These are phyloP conservation scores for Sphaceloma murrayae DNA, from an alignment of 2,329 filamentous ascomycete genomes.

Conservation along the genomic window DNA sequence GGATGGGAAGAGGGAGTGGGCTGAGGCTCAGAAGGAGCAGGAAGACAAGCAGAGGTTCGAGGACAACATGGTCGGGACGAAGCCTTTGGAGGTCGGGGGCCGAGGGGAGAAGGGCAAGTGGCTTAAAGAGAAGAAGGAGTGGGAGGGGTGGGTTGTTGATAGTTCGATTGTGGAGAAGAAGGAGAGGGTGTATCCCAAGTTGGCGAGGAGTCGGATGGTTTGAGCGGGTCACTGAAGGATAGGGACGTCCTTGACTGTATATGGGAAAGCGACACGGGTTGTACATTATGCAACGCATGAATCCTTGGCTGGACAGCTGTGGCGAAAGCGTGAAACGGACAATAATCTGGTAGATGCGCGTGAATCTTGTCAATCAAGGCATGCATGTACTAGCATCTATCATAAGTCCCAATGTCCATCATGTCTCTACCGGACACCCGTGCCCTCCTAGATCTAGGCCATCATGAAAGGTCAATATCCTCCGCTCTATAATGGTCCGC, in stretches of 20 bases:
- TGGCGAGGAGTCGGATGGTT: conserved; percentile 13
- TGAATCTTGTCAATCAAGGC: no score
- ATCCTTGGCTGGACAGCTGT: no score
- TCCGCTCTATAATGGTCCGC: conserved; percentile 67
- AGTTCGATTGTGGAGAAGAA: conserved; percentile 6
- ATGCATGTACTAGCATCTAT: no score
- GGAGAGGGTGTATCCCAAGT: conserved; percentile 10
- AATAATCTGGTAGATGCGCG: no score
- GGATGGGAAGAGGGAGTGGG: conserved; percentile 25
- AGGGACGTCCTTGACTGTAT: no score
- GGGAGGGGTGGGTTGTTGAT: conserved; percentile 21
- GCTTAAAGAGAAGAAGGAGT: conserved; percentile 35
- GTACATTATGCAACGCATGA: no score
- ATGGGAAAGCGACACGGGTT: no score
- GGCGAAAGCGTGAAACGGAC: no score
- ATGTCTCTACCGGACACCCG: no score
- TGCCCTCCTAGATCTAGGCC: no score
- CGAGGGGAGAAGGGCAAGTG: conserved; percentile 33
- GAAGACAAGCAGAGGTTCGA: conserved; percentile 39
- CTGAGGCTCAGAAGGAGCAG: conserved; percentile 1
- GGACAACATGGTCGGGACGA: conserved; percentile 35
- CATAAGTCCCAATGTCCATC: no score
- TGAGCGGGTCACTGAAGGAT: no score
- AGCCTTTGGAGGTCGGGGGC: conserved; percentile 35
- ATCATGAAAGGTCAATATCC: conserved; percentile 48